These are phyloP conservation scores for Helicocarpus griseus DNA, from an alignment of 2,329 filamentous ascomycete species.

Conservation along the genomic window DNA sequence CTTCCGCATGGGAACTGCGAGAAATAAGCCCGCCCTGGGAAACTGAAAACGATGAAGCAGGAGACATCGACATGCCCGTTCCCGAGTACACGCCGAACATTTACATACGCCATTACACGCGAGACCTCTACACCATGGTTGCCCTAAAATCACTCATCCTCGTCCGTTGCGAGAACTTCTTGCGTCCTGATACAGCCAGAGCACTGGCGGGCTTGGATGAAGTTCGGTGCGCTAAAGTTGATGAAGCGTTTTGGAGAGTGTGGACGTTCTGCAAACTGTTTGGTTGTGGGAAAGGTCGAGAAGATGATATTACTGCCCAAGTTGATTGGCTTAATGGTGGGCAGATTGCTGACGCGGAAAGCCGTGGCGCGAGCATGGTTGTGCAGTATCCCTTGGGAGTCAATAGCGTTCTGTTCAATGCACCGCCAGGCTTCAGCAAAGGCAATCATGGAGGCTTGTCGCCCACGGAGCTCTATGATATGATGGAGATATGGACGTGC, in stretches of 20 bases:
- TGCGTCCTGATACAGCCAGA: slow-evolving; percentile 46
- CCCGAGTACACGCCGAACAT: slow-evolving; percentile 45
- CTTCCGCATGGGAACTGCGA: slow-evolving; percentile 51
- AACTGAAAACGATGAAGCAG: slow-evolving; percentile 29
- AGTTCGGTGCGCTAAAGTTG: slow-evolving; percentile 41
- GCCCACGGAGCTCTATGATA: slow-evolving; percentile 50
- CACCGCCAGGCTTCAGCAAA: slow-evolving; percentile 47
- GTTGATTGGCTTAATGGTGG: slow-evolving; percentile 56
- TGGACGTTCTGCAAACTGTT: slow-evolving; percentile 59
- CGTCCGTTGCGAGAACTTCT: slow-evolving; percentile 45
- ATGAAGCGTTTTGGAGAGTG: slow-evolving; percentile 55
- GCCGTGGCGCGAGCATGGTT: slow-evolving; percentile 36
- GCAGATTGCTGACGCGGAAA: slow-evolving; percentile 38
- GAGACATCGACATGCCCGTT: slow-evolving; percentile 37
- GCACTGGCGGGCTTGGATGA: slow-evolving; percentile 42
- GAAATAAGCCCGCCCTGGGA: slow-evolving; percentile 47
- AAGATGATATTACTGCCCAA: slow-evolving; percentile 50
- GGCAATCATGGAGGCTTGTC: slow-evolving; percentile 48
- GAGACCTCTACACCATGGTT: slow-evolving; percentile 45
- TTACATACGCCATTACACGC: slow-evolving; percentile 43
- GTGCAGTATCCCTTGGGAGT: slow-evolving; percentile 42
- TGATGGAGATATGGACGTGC: slow-evolving; percentile 57
- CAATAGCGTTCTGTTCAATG: slow-evolving; percentile 45
- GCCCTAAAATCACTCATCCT: slow-evolving; percentile 48
- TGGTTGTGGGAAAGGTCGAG: slow-evolving; percentile 47